These are phyloP conservation scores for Corallochytrium limacisporum DNA, from an alignment of 78 protist genomes.

Conservation along the genomic window DNA sequence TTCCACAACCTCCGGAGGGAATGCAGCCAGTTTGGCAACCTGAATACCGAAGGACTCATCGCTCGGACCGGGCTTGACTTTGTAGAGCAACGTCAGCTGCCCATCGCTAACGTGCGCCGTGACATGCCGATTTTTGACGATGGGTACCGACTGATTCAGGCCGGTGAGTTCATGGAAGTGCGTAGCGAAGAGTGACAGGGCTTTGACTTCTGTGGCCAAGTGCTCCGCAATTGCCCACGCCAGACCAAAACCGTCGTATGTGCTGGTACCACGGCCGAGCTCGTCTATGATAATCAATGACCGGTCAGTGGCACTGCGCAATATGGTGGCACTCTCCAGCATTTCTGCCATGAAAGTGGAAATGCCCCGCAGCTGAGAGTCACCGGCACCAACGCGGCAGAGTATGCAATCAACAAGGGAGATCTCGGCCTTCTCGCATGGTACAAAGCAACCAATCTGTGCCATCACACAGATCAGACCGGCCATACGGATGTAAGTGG, in stretches of 20 bases:
- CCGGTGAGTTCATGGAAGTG: conserved; percentile 55
- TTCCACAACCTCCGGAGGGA: neutral
- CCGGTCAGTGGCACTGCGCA: conserved; percentile 56
- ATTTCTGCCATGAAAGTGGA: conserved; percentile 98
- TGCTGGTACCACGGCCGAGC: conserved; percentile 97
- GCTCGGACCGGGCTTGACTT: neutral
- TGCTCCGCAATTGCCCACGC: conserved; percentile 90
- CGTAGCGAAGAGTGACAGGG: conserved; percentile 81
- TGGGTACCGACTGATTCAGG: neutral
- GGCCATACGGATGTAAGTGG: conserved; percentile 63
- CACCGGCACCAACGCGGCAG: conserved; percentile 95
- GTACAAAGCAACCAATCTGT: conserved; percentile 96
- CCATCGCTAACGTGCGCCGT: neutral
- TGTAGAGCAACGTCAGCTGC: conserved; percentile 14
- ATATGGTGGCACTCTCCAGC: conserved; percentile 88
- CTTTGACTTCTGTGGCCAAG: conserved; percentile 32
- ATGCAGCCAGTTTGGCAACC: neutral
- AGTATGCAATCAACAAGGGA: conserved; percentile 38
- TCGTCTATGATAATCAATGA: conserved; percentile 93
- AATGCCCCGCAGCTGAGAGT: conserved; percentile 79
- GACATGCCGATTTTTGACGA: conserved; percentile 12
- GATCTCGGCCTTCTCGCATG: conserved; percentile 34
- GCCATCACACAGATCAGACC: conserved; percentile 86
- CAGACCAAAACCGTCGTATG: conserved; percentile 96
- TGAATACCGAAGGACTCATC: conserved; percentile 4